Evolutionary conservation across 768 basidiomycete genomes (phyloP), one percentile per base, ranked within the genome.

Genomic region (Amyloporia xantha): DNA sequence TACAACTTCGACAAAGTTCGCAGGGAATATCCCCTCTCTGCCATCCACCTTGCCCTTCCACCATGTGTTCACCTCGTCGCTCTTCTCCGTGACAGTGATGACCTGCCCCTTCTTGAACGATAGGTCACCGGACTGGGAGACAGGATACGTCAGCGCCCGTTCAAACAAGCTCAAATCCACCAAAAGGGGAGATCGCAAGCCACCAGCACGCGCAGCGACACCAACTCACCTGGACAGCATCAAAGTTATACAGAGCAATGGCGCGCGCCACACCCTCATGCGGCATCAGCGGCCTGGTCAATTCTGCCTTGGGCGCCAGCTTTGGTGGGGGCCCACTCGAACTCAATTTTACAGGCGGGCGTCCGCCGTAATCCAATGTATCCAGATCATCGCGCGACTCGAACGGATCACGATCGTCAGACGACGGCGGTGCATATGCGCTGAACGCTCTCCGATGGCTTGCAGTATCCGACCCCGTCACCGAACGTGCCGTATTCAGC

Each of bases 91-190:
- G 19, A 91, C 69, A 13, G 66, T 71, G 41, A 91, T 84, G 12
- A 91, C 74, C 53, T 89, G 83, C 1, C 88, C 88, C 60, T 82
- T 89, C 12, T 67, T 71, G 59, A 91, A 88, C 0, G 84, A 83
- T 40, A 91, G 58, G 61, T 91, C 88, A 1, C 86, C 88, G 9
- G 69, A 62, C 85, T 89, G 54, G 48, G 23, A 23, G n/a, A 24
- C 4, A 56, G 23, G 47, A 56, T 25, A 41, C n/a, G 46, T 26
- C 27, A 36, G 40, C 20, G 12, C 21, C 45, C 5, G 19, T 23
- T n/a, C 6, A 48, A 35, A 37, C 7, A 44, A 26, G 26, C 28
- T 13, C 35, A 9, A 26, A 41, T 7, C 28, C 26, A 30, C 19
- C 17, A 7, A 30, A 17, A 38, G 20, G 12, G 23, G 15, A 24